A percentile compares a stretch with the other conserved stretches of the same genome.
These are phyloP conservation scores for Gentiana straminea DNA, from an alignment of 257 asterid species.

Conservation along the genomic window DNA sequence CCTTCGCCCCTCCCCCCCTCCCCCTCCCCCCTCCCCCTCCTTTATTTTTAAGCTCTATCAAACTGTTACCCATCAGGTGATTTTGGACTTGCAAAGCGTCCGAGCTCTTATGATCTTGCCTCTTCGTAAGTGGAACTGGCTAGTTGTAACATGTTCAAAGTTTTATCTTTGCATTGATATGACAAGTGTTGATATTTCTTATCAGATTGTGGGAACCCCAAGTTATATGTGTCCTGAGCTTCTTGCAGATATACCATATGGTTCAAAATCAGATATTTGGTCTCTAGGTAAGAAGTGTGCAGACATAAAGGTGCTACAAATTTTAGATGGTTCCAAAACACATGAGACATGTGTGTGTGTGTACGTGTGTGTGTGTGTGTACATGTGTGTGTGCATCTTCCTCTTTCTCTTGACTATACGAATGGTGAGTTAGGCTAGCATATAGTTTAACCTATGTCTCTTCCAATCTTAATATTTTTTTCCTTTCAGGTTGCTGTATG, in stretches of 20 bases:
- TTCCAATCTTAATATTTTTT: slow-evolving; percentile 11
- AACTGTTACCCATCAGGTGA: slow-evolving; percentile 42
- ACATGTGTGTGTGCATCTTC: no score
- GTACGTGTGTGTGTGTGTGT: no score
- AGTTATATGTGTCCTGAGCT: slow-evolving; percentile 98
- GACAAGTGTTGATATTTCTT: background rate
- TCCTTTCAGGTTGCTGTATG: slow-evolving; percentile 78
- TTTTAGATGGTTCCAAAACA: no score
- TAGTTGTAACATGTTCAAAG: slow-evolving; percentile 4
- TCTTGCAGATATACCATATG: slow-evolving; percentile 92
- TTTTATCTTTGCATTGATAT: background rate
- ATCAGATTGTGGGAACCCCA: slow-evolving; percentile 92
- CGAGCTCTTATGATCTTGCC: slow-evolving; percentile 80
- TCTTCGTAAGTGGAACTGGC: slow-evolving; percentile 53
- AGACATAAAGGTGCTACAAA: no score
- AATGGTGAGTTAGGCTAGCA: background rate
- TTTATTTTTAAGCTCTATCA: background rate
- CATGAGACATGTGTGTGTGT: no score
- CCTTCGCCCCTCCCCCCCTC: no score
- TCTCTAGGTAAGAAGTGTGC: slow-evolving; percentile 54
- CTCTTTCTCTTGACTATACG: no score
- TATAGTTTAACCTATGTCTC: background rate
- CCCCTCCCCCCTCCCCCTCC: background rate
- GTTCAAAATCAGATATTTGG: slow-evolving; percentile 93
- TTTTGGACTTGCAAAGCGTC: slow-evolving; percentile 87